A percentile compares a stretch with the other conserved stretches of the same genome.
Evolutionary conservation across 2,329 filamentous ascomycete genomes (phyloP).

Genomic region (Fusarium xylarioides): DNA sequence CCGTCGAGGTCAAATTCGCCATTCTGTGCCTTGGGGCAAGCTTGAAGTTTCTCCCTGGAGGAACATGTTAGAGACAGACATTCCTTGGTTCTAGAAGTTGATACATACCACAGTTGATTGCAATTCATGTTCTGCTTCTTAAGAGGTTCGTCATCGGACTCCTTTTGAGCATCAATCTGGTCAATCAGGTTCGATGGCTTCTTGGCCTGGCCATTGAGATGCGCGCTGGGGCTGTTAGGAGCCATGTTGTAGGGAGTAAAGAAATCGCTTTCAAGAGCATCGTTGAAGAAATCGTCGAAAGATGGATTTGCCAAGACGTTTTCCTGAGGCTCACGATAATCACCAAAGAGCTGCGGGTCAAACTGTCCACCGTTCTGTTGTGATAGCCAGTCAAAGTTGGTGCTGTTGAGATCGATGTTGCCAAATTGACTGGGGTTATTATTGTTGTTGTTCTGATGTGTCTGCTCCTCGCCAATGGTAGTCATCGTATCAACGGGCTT

Average conservation of each 20-base stretch:
- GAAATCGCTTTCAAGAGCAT: conserved; percentile 85
- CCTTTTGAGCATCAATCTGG: conserved; percentile 79
- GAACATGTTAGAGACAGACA: conserved; percentile 51
- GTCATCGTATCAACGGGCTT: conserved; percentile 70
- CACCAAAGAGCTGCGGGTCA: conserved; percentile 89
- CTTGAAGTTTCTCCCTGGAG: conserved; percentile 86
- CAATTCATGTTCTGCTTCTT: conserved; percentile 75
- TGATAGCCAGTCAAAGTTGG: conserved; percentile 76
- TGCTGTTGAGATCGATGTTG: conserved; percentile 55
- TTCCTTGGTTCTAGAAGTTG: not conserved
- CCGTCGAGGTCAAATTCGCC: conserved; percentile 95
- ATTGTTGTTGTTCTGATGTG: conserved; percentile 50
- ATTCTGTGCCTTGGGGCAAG: conserved; percentile 84
- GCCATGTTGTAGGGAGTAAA: conserved; percentile 80
- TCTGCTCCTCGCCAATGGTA: conserved; percentile 73
- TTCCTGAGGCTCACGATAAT: conserved; percentile 90
- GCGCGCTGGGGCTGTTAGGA: conserved; percentile 55
- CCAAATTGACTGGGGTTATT: conserved; percentile 48
- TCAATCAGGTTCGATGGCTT: conserved; percentile 72
- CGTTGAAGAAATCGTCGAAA: conserved; percentile 78
- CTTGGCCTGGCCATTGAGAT: conserved; percentile 51
- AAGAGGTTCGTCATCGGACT: conserved; percentile 72
- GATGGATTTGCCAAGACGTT: conserved; percentile 75
- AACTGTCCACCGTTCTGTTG: conserved; percentile 87
- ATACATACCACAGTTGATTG: conserved; percentile 88